phyloP scores from a whole-genome alignment of 225 moss, liverwort and hornwort species.

The Ulota crispa region DNA sequence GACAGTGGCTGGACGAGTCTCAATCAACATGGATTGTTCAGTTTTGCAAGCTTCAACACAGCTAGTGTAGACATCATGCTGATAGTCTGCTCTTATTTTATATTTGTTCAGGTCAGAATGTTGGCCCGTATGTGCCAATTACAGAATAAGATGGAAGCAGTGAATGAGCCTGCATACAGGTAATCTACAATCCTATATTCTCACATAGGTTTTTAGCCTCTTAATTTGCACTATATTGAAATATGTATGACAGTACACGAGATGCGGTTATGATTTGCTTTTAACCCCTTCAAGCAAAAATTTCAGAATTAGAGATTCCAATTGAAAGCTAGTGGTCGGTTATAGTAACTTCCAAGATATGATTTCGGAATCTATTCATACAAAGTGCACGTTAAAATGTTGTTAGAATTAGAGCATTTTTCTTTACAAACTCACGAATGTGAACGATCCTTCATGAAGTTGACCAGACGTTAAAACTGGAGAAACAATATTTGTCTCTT shows the following conservation, averaged over 20 bases:
- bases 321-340: background rate
- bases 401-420: background rate
- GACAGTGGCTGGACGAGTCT: background rate
- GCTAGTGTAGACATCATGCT: background rate
- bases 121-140: conserved; percentile 99
- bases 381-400: background rate
- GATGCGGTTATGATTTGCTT: background rate
- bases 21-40: background rate
- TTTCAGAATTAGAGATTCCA: background rate
- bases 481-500: conserved; percentile 6
- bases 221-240: background rate
- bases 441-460: background rate
- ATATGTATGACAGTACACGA: background rate
- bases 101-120: conserved; percentile 76
- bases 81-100: conserved; percentile 13
- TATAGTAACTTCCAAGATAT: background rate
- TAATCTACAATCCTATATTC: conserved; percentile 17
- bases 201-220: background rate
- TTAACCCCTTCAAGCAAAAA: background rate
- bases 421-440: background rate
- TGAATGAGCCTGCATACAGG: conserved; percentile 86
- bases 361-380: background rate
- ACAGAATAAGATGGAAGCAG: conserved; percentile 99
- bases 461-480: background rate
- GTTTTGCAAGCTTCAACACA: conserved; percentile 11